Percentiles rank a stretch among this genome's conserved stretches.
Conservation (phyloP, 805 yeast genomes). For the Blastobotrys terrestris region DNA sequence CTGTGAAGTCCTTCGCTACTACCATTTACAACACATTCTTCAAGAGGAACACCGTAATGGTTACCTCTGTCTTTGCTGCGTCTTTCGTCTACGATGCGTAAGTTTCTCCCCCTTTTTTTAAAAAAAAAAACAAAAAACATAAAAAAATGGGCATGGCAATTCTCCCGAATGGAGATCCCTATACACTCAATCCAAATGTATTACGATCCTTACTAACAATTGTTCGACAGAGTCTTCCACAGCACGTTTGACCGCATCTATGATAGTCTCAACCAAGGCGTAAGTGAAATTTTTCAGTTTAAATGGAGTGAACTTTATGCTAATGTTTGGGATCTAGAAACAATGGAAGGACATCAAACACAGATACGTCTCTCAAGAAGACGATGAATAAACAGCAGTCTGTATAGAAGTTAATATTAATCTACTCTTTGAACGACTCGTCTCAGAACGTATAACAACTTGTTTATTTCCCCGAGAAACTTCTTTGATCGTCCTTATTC, state of each 20-base stretch:
- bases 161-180: neutral
- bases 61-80: conserved; percentile 72
- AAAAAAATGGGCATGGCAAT: neutral
- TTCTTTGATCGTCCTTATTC: too few species aligned
- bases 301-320: neutral
- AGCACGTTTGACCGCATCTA: conserved; percentile 30
- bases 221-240: conserved; percentile 28
- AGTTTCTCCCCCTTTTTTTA: too few species aligned
- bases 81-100: conserved; percentile 66
- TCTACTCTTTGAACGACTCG: neutral
- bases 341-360: conserved; percentile 29
- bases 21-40: conserved; percentile 59
- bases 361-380: conserved; percentile 22
- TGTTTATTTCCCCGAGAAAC: too few species aligned
- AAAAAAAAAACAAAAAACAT: too few species aligned
- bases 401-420: conserved; percentile 4
- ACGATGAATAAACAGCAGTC: conserved; percentile 19
- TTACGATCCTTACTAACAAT: too few species aligned
- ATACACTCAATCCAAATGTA: neutral
- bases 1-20: conserved; percentile 34
- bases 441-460: too few species aligned
- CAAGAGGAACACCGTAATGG: conserved; percentile 88
- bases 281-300: conserved; percentile 17
- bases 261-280: conserved; percentile 34
- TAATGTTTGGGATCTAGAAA: conserved; percentile 15